Conservation (phyloP, 2,329 filamentous ascomycete genomes). For the Cladosporium sp. region DNA sequence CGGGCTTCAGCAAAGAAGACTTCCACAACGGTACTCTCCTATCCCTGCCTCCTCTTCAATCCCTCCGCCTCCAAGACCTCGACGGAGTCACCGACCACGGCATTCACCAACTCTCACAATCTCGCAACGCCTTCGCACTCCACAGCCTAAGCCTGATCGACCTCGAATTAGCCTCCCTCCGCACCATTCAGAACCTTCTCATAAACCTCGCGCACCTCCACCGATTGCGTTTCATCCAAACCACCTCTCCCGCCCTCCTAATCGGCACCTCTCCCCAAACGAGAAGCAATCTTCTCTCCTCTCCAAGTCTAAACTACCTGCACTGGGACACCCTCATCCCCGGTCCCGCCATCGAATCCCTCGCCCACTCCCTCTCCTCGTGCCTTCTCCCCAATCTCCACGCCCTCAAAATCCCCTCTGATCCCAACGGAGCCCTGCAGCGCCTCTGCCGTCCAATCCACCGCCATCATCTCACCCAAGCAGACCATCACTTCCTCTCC, state of each 20-base stretch:
- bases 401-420: slow-evolving; percentile 60
- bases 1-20: slow-evolving; percentile 50
- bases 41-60: slow-evolving; percentile 49
- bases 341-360: slow-evolving; percentile 55
- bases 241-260: slow-evolving; percentile 44
- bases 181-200: slow-evolving; percentile 51
- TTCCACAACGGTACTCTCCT: slow-evolving; percentile 54
- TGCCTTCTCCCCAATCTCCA: slow-evolving; percentile 60
- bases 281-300: slow-evolving; percentile 38
- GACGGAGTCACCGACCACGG: slow-evolving; percentile 54
- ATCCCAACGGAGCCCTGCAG: slow-evolving; percentile 67
- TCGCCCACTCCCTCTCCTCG: slow-evolving; percentile 60
- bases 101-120: slow-evolving; percentile 46
- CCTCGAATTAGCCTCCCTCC: slow-evolving; percentile 49
- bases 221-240: slow-evolving; percentile 51
- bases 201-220: slow-evolving; percentile 43
- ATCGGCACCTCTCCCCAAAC: slow-evolving; percentile 37
- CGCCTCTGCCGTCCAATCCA: slow-evolving; percentile 61
- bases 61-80: slow-evolving; percentile 53
- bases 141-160: slow-evolving; percentile 49
- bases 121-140: slow-evolving; percentile 42
- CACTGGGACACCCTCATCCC: slow-evolving; percentile 60
- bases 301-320: slow-evolving; percentile 46
- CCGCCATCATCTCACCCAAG: slow-evolving; percentile 49
- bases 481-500: slow-evolving; percentile 29